Base-by-base conservation (phyloP, 257 asterid species). In the Solanum dulcamara region DNA sequence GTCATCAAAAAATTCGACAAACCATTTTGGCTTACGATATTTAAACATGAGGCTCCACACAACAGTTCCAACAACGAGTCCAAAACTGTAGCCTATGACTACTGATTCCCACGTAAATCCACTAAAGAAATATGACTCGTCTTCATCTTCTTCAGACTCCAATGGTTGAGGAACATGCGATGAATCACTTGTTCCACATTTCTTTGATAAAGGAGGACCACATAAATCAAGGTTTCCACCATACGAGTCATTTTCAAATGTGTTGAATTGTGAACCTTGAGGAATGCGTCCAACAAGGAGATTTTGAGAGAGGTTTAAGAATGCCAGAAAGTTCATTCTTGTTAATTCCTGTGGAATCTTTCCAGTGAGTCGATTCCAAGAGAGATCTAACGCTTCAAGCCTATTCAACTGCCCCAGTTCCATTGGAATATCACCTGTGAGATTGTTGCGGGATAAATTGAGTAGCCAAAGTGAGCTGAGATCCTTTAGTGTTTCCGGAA, bases 101-200 rank as follows among this genome's bases (percentile, higher is more conserved):
- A 59, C 32, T 59, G 67, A n/a, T n/a, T 59, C 67, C 67, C 30
- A n/a, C 0, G 30, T 57, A 57, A 57, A 57, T n/a, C 66, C 66
- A 57, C 66, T 57, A 0, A 11, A 24, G 0, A n/a, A 11, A 0
- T 60, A 24, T 0, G 1, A 60, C 9, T 24, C 33, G 0, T 20
- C 12, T 55, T 10, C 8, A 4, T 59, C 24, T 53, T 53, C 24
- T 22, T 22, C 28, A 0, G 2, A 18, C 12, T 57, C 30, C 6
- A 57, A 0, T 22, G 30, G 3, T 22, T 55, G 62, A 55, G 2
- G 26, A 55, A 55, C 1, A 55, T 18, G 62, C 0, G 14, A 3
- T 22, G 24, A 7, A 53, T 53, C 24, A 20, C 12, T 53, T 2
- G 2, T 53, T 53, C 2, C 66, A 57, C 64, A 55, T 55, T 55